Evolutionary conservation across 2,329 filamentous ascomycete genomes (phyloP), one percentile per base, ranked within the genome.

Genomic region (Claviceps purpurea): DNA sequence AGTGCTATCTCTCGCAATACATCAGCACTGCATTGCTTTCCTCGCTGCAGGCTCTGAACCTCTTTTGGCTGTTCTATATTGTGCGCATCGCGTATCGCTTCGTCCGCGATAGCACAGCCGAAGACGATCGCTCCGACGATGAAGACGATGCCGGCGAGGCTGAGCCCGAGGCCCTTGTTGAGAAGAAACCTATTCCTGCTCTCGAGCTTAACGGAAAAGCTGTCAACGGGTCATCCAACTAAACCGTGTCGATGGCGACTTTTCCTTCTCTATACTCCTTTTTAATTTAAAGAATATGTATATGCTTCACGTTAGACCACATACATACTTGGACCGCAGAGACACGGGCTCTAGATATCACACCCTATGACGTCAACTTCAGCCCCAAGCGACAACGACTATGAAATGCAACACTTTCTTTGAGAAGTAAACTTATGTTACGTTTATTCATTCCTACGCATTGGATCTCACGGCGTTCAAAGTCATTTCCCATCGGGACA

Each of bases 31-130:
- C 62, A 3, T 74, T 91, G 26, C 76, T 91, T 6, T 73, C 79
- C 3, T 72, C 75, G 3, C 73, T 91, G 38, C 87, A 91, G 67
- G 78, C 81, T 1, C 74, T 91, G 50, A 91, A 91, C 65, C 66
- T 90, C 10, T 89, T 90, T 70, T 91, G 87, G 87, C 77, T 89
- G 54, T 87, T 82, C 68, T 81, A 84, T 67, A 89, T 91, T 60
- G 64, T 85, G 54, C 76, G 85, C 57, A 88, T 90, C 57, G 83
- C 84, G 47, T 87, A 82, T 60, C 76, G 85, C 54, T 85, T 87
- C 58, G 70, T 85, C 18, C 73, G 78, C 43, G 77, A 76, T 60
- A 76, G 78, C 50, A 73, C 75, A 20, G 76, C 76, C 38, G 77
- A 82, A 49, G 87, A 90, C 62, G 86, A 89, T 56, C 76, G 86